Base-by-base conservation (phyloP, 2,329 filamentous ascomycete genomes). In the Fusarium sp. region DNA sequence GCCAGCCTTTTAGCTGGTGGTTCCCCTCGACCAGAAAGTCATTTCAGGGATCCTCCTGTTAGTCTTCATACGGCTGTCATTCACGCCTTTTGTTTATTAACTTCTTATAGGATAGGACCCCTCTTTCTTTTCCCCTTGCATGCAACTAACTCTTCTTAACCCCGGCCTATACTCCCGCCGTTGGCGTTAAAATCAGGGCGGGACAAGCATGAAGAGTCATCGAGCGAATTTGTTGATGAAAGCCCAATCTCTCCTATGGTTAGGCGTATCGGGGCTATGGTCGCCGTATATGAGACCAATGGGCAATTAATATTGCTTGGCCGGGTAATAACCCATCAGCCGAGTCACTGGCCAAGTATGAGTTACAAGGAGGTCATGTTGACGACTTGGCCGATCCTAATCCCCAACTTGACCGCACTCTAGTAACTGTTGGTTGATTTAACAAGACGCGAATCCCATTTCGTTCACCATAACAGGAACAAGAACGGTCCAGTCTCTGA, bases 101-200 rank as follows among this genome's bases (percentile, higher is more conserved):
- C 43, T 13, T 41, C 23, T 29, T 28, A 16, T 23, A 24, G 20
- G 23, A 54, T 23, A 37, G 15, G 29, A 41, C 52, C 57, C 41
- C 38, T 55, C 43, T 26, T 42, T 49, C 24, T 44, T 49, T 54
- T 66, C 24, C 56, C 56, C 56, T 53, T 55, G 33, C 33, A 38
- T 64, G 29, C 16, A 37, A 29, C 56, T 54, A 59, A 49, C 56
- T 38, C 66, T 43, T 67, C 49, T 66, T 41, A 21, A 57, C 60
- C 48, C 60, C 43, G 43, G 59, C 28, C 55, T 37, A n/a, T 33
- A 38, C 31, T 69, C 23, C 50, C 55, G 50, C 48, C 42, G 61
- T 49, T 43, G 59, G 47, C 55, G 68, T 50, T 41, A 37, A 58
- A 55, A 46, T 69, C 49, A 68, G 60, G 53, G 65, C 60, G 54